Conservation (phyloP, 306 rosid species). For the Cicer chorassanicum region DNA sequence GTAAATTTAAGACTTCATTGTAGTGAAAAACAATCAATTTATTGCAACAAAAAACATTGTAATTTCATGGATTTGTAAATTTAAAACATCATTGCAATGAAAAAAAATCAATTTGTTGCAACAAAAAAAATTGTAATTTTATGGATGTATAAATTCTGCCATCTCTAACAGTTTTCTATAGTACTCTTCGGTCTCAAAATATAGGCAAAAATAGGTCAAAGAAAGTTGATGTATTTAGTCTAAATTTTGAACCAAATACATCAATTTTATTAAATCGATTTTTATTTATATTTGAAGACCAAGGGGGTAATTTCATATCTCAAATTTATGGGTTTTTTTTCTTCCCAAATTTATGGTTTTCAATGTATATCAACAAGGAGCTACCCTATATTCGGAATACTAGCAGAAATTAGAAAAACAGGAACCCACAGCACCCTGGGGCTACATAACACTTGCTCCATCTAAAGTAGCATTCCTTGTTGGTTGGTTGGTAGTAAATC, state of each 20-base stretch:
- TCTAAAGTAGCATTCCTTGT: slow-evolving; percentile 43
- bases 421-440: slow-evolving; percentile 32
- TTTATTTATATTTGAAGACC: too few relatives aligned
- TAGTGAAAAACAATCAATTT: slow-evolving; percentile 15
- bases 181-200: too few relatives aligned
- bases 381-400: slow-evolving; percentile 26
- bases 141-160: not conserved
- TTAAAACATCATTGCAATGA: too few relatives aligned
- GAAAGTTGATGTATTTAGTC: too few relatives aligned
- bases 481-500: slow-evolving; percentile 40
- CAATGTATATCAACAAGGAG: slow-evolving; percentile 11
- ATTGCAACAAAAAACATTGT: too few relatives aligned
- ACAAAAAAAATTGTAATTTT: not conserved
- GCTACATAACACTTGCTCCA: slow-evolving; percentile 40
- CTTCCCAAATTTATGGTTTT: slow-evolving; percentile 13
- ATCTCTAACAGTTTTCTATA: too few relatives aligned
- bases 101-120: too few relatives aligned
- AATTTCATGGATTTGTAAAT: too few relatives aligned
- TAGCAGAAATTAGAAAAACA: slow-evolving; percentile 21
- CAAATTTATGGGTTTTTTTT: slow-evolving; percentile 1
- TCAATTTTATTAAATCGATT: too few relatives aligned
- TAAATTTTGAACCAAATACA: too few relatives aligned
- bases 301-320: too few relatives aligned
- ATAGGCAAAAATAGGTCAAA: too few relatives aligned
- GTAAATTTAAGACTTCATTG: not conserved